Conservation (phyloP, 2,329 filamentous ascomycete species). For the Microsporum ferrugineum region DNA sequence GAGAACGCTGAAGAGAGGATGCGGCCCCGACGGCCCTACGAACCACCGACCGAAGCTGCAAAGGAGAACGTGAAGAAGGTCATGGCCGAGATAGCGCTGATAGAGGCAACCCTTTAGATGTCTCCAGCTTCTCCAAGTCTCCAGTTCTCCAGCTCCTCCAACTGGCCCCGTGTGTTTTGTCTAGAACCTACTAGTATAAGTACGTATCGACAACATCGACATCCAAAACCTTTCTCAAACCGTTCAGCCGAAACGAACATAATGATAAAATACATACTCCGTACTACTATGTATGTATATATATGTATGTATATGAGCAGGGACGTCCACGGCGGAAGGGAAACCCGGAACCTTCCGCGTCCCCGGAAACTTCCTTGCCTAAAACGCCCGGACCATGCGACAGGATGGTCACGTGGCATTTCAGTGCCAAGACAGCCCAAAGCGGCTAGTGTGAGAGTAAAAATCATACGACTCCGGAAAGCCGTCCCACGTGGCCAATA, state of each 20-base stretch:
- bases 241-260: too few relatives aligned
- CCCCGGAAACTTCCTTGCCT: conserved; percentile 1
- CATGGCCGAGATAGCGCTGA: conserved; percentile 32
- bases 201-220: too few relatives aligned
- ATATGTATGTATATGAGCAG: neutral
- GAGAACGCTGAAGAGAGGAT: conserved; percentile 48
- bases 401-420: neutral
- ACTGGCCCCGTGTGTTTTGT: too few relatives aligned
- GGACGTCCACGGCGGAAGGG: neutral
- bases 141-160: neutral
- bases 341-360: neutral
- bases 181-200: too few relatives aligned
- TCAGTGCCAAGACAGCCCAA: neutral
- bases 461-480: conserved; percentile 1
- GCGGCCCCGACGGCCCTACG: conserved; percentile 51
- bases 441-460: neutral
- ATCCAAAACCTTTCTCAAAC: too few relatives aligned
- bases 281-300: too few relatives aligned
- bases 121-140: neutral
- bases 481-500: neutral
- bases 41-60: conserved; percentile 34
- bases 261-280: too few relatives aligned
- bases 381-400: neutral
- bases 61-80: conserved; percentile 34
- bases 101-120: conserved; percentile 24